These are phyloP conservation scores for Colletotrichum lini DNA, from an alignment of 2,329 filamentous ascomycete genomes.

Conservation along the genomic window DNA sequence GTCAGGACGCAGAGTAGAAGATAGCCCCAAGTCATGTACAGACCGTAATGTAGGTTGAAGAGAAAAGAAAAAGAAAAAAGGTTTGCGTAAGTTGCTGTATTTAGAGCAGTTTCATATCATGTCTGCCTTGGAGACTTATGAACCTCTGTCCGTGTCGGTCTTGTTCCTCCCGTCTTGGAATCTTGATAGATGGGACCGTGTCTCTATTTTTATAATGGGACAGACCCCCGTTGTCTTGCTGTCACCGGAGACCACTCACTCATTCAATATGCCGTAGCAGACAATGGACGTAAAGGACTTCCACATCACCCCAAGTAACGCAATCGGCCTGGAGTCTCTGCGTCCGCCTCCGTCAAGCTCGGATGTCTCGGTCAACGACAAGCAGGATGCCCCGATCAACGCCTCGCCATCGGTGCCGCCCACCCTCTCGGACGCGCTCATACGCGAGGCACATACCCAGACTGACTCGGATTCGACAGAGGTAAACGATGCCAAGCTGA, in stretches of 20 bases:
- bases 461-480: too few species aligned
- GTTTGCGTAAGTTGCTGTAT: slow-evolving; percentile 10
- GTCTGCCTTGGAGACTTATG: slow-evolving; percentile 17
- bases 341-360: not conserved
- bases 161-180: not conserved
- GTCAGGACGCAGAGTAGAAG: not conserved
- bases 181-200: slow-evolving; percentile 5
- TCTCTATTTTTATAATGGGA: slow-evolving; percentile 27
- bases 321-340: slow-evolving; percentile 29
- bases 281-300: slow-evolving; percentile 31
- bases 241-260: not conserved
- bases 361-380: slow-evolving; percentile 8
- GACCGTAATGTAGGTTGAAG: too few species aligned
- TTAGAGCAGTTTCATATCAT: slow-evolving; percentile 5
- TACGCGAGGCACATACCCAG: not conserved
- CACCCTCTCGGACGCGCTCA: not conserved
- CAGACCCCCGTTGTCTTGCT: not conserved
- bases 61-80: not conserved
- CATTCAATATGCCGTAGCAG: not conserved
- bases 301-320: slow-evolving; percentile 6
- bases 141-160: slow-evolving; percentile 10
- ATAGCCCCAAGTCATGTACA: not conserved
- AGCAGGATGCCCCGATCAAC: slow-evolving; percentile 2
- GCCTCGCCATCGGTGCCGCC: slow-evolving; percentile 8
- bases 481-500: slow-evolving; percentile 16